Evolutionary conservation across 2,329 filamentous ascomycete genomes (phyloP).

Genomic region (Hypoxylon sp.): DNA sequence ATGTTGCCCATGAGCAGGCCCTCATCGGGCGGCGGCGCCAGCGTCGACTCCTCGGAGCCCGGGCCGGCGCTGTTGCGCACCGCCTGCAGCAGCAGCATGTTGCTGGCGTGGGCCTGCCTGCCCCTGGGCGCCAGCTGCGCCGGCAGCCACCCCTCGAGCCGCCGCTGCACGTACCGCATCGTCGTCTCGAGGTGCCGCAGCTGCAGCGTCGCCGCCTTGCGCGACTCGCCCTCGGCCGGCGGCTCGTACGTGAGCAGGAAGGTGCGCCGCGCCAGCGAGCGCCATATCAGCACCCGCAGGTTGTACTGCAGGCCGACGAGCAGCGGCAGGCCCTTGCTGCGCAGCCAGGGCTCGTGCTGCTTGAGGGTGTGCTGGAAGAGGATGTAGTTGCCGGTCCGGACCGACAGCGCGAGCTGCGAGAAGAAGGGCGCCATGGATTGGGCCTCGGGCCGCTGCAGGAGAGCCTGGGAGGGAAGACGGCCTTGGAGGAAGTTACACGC

Average conservation of each 20-base stretch:
- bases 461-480: constrained; percentile 73
- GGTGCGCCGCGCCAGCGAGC: constrained; percentile 77
- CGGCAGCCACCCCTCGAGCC: constrained; percentile 65
- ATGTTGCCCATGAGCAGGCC: constrained; percentile 71
- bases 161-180: constrained; percentile 70
- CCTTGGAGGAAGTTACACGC: constrained; percentile 84
- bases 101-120: constrained; percentile 55
- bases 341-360: constrained; percentile 74
- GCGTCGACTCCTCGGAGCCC: constrained; percentile 46
- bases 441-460: constrained; percentile 77
- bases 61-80: constrained; percentile 56
- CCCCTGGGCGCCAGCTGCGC: constrained; percentile 43
- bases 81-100: constrained; percentile 61
- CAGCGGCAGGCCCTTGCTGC: constrained; percentile 77
- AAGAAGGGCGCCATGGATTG: constrained; percentile 71
- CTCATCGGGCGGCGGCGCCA: constrained; percentile 61
- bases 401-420: constrained; percentile 73
- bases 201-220: constrained; percentile 76
- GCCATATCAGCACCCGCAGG: constrained; percentile 84
- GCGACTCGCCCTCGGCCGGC: constrained; percentile 62
- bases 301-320: constrained; percentile 70
- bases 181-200: constrained; percentile 71
- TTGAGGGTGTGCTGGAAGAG: constrained; percentile 75
- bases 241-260: constrained; percentile 82
- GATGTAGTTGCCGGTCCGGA: constrained; percentile 77